Percentiles rank a stretch among this genome's conserved stretches.
Conservation (phyloP, 1,284 basidiomycete species). For the Microbotryum violaceum region DNA sequence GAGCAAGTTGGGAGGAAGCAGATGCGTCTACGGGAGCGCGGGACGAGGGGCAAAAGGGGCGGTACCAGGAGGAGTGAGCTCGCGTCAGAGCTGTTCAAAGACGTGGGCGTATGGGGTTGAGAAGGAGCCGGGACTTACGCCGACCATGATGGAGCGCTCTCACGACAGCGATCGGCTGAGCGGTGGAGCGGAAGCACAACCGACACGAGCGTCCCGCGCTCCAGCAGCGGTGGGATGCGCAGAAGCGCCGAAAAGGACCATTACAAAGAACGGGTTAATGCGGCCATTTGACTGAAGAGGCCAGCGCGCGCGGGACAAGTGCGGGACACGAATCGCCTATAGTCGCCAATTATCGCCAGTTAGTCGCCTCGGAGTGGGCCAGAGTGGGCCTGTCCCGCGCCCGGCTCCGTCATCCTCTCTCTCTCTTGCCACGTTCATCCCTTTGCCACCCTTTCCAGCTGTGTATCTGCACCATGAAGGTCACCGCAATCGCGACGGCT, state of each 20-base stretch:
- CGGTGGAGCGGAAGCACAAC: too few relatives aligned
- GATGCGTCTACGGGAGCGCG: constrained; percentile 29
- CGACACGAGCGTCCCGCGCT: too few relatives aligned
- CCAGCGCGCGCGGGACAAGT: too few relatives aligned
- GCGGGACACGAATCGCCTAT: too few relatives aligned
- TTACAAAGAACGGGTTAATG: too few relatives aligned
- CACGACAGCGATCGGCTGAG: neutral
- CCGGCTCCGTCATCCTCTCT: neutral
- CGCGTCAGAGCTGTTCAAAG: neutral
- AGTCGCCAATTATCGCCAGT: too few relatives aligned
- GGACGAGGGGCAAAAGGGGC: neutral
- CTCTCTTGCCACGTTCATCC: neutral
- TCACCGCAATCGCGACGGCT: neutral
- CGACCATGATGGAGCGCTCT: constrained; percentile 14
- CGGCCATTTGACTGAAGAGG: too few relatives aligned
- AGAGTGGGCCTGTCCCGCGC: too few relatives aligned
- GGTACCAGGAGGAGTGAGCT: neutral
- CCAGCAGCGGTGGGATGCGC: too few relatives aligned
- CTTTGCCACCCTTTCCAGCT: neutral
- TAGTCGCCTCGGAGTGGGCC: neutral
- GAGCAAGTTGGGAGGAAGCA: constrained; percentile 85
- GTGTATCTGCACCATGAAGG: constrained; percentile 2
- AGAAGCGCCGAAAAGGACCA: too few relatives aligned
- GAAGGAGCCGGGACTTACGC: constrained; percentile 7
- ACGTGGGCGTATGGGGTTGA: neutral